Evolutionary conservation across 139 green algal species (phyloP), one percentile per base, ranked within the genome.

Genomic region (Prasinococcaceae sp.): DNA sequence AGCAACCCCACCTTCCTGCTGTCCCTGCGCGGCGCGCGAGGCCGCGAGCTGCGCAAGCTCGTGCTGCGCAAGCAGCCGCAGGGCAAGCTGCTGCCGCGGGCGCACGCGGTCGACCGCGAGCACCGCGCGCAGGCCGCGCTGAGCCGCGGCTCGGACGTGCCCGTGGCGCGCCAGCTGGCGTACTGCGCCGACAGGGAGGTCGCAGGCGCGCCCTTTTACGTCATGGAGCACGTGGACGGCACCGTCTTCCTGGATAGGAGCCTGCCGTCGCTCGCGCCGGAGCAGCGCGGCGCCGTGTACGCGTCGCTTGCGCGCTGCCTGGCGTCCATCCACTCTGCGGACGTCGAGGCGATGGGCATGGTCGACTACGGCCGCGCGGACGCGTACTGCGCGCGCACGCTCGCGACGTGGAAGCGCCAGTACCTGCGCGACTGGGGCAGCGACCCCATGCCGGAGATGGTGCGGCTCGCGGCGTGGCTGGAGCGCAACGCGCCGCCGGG

Each of bases 11-110:
- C 92, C 0, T 98, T 92, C 56, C 56, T 97, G 14, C 17, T 97
- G 38, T 60, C 85, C 53, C 70, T 79, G 2, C 4, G 30, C n/a
- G 32, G 19, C 12, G 4, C 6, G 46, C 10, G 6, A 37, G 26
- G 19, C 32, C 23, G 3, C 49, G 9, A 30, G 33, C 14, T 23
- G 6, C 38, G 47, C 1, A 79, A 70, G 35, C n/a, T n/a, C n/a
- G 90, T 98, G 1, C 71, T 99, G 36, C 79, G 92, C 36, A 99
- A 97, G 74, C 90, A 98, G 70, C 92, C 92, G 2, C 75, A 79
- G 2, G 88, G 88, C 14, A 72, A 77, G 47, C 74, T 96, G 6
- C 71, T 99, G 29, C 68, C 74, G 1, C 94, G 83, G 1, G 92
- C 92, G 0, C 92, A 99, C 58, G 83, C 86, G 1, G 82, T 99